Evolutionary conservation across 139 green algal genomes (phyloP).

Genomic region (Chlamydomonas asymmetrica): DNA sequence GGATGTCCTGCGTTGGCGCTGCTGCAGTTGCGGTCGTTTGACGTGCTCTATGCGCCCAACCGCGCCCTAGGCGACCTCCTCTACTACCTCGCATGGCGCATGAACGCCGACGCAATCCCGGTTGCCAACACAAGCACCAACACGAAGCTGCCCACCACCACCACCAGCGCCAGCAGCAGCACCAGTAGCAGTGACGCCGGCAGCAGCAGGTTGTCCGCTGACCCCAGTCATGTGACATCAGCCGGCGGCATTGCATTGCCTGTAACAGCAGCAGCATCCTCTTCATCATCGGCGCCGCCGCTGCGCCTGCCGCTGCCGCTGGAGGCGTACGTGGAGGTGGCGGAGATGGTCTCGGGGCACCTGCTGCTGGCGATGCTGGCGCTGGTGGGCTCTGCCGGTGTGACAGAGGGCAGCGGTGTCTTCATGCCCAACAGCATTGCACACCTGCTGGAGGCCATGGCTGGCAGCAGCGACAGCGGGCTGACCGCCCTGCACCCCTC

Average conservation of each 20-base stretch:
- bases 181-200: not conserved
- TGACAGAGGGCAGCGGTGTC: not conserved
- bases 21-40: too few species aligned
- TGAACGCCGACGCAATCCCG: not conserved
- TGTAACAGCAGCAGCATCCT: not conserved
- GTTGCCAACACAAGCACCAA: not conserved
- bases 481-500: not conserved
- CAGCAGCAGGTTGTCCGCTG: not conserved
- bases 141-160: too few species aligned
- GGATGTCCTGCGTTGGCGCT: too few species aligned
- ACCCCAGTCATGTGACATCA: not conserved
- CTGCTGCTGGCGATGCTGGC: constrained; percentile 11
- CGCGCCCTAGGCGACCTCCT: constrained; percentile 16
- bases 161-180: too few species aligned
- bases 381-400: too few species aligned
- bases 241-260: not conserved
- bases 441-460: not conserved
- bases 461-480: not conserved
- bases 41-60: too few species aligned
- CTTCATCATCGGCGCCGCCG: not conserved
- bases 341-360: constrained; percentile 10
- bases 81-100: constrained; percentile 28
- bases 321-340: constrained; percentile 19
- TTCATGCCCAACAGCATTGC: constrained; percentile 10
- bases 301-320: constrained; percentile 9